Evolutionary conservation across 768 basidiomycete genomes (phyloP), one percentile per base, ranked within the genome.

Genomic region (Rickenella mellea): DNA sequence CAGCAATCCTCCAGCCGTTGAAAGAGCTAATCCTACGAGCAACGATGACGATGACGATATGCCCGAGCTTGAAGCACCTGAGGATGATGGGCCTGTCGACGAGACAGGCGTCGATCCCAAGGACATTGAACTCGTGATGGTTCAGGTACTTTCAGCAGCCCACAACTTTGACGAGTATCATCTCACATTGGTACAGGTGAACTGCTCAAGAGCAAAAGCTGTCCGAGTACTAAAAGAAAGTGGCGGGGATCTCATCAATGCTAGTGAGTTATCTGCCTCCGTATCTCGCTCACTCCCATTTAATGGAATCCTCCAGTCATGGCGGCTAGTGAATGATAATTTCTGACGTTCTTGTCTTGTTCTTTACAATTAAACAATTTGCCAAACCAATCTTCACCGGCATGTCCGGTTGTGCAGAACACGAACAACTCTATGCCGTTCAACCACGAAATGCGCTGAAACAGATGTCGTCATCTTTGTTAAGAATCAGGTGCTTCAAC

Each of bases 161-260:
- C 74, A 97, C 47, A 90, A 96, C 51, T 74, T 86, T 36, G 90
- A 91, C 62, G 96, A 99, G 60, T 89, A 96, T 50, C 91, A 94
- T 47, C 77, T 96, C 42, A 88, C 98, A 40, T 89, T 97, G 73
- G 69, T 71, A 25, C 74, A 78, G 62, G 89, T 91, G 49, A 80
- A 74, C 57, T 94, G 90, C 65, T 78, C 88, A 38, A 80, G 91
- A 48, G 88, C 87, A 30, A 96, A 93, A 62, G 96, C 94, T 28
- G 85, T 91, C 31, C 76, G 80, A 44, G 92, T 78, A 49, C 66
- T 98, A 61, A 92, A 88, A 68, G 89, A 91, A 54, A 88, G 80
- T 51, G 83, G 84, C 40, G 92, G 92, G 28, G 93, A 98, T 67
- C 61, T 98, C 61, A 93, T 96, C 70, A 93, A 92, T 64, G 93